phyloP scores from a whole-genome alignment of 371 early-diverging fungal genomes.

The Homolaphlyctis polyrhiza region DNA sequence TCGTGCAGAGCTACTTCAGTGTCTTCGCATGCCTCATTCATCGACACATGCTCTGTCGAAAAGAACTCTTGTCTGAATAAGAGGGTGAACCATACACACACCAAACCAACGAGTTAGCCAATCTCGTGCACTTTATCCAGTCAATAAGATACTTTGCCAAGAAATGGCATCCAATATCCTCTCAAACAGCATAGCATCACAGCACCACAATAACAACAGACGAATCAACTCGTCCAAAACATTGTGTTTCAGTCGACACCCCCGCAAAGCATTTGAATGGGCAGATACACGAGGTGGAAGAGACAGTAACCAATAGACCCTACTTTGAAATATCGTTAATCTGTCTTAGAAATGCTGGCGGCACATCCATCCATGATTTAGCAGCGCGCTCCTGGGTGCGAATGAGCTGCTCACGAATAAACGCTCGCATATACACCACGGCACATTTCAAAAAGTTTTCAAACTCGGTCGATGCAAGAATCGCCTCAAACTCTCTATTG shows the following conservation, averaged over 20 bases:
- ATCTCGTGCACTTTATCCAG: too few species aligned
- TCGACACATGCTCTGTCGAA: slow-evolving; percentile 7
- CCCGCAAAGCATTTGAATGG: too few species aligned
- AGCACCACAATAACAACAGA: neutral
- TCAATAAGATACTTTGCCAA: too few species aligned
- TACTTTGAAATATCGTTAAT: neutral
- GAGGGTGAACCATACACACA: too few species aligned
- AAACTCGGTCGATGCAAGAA: slow-evolving; percentile 18
- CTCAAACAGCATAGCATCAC: neutral
- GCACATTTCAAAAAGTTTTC: slow-evolving; percentile 21
- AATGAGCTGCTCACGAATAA: slow-evolving; percentile 5
- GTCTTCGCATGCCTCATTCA: slow-evolving; percentile 6
- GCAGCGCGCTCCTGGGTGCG: neutral
- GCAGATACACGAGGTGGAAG: too few species aligned
- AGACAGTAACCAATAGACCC: slow-evolving; percentile 10
- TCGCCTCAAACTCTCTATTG: slow-evolving; percentile 11
- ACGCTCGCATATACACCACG: slow-evolving; percentile 12
- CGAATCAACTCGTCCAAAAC: slow-evolving; percentile 14
- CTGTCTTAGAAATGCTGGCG: neutral
- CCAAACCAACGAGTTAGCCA: neutral
- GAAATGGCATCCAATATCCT: too few species aligned
- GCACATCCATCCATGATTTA: neutral
- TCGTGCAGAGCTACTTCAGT: slow-evolving; percentile 10
- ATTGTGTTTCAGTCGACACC: slow-evolving; percentile 8
- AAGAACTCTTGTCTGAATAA: slow-evolving; percentile 10